A percentile compares a stretch with the other conserved stretches of the same genome.
These are phyloP conservation scores for Gossypium thurberi DNA, from an alignment of 345 rosid species.

Conservation along the genomic window DNA sequence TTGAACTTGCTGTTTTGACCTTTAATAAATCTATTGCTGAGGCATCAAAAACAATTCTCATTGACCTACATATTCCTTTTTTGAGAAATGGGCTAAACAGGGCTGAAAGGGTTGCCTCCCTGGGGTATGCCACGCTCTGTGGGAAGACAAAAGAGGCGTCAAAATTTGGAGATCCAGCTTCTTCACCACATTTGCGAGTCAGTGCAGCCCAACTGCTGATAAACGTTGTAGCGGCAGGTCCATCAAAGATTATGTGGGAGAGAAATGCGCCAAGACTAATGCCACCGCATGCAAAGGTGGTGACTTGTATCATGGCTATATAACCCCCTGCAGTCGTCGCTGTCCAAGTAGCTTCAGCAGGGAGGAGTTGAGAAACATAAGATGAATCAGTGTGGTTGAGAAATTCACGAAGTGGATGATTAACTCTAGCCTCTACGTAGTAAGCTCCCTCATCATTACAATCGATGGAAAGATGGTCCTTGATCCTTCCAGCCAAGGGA, in stretches of 20 bases:
- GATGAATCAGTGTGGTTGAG: not conserved
- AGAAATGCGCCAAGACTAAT: conserved; percentile 15
- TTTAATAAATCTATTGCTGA: conserved; percentile 11
- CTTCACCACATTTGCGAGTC: not conserved
- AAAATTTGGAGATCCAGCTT: not conserved
- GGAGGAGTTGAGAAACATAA: not conserved
- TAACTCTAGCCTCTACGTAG: conserved; percentile 1
- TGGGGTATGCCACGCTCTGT: not conserved
- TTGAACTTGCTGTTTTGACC: conserved; percentile 1
- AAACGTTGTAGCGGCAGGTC: conserved; percentile 8
- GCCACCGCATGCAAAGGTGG: conserved; percentile 26
- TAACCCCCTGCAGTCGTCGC: not conserved
- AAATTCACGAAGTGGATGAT: not conserved
- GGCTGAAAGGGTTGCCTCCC: not conserved
- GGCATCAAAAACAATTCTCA: conserved; percentile 18
- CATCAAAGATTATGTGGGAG: conserved; percentile 23
- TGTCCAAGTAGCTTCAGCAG: not conserved
- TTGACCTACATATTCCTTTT: not conserved
- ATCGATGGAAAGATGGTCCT: conserved; percentile 11
- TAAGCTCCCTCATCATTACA: conserved; percentile 18
- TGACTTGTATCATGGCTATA: conserved; percentile 18
- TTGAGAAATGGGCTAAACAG: not conserved
- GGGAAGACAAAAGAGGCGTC: conserved; percentile 3
- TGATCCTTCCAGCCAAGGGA: conserved; percentile 20
- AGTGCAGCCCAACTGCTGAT: conserved; percentile 23